Evolutionary conservation across 2,329 filamentous ascomycete species (phyloP).

Genomic region (Chaetomiaceae sp.): DNA sequence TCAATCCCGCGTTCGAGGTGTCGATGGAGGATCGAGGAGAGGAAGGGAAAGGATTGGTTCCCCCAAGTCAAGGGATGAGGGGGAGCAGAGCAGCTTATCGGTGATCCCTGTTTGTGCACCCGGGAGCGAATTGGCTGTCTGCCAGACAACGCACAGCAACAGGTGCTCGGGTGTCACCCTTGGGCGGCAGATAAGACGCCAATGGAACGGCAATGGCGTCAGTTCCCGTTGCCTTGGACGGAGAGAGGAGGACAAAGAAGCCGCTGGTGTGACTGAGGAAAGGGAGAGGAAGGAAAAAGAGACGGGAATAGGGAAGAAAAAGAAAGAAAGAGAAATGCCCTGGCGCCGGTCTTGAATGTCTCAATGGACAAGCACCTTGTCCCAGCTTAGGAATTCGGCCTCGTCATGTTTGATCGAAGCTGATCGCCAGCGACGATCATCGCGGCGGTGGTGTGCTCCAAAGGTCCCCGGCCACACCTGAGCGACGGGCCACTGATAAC

Average conservation of each 20-base stretch:
- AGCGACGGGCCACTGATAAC: too few relatives aligned
- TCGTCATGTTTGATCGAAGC: too few relatives aligned
- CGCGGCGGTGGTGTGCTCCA: too few relatives aligned
- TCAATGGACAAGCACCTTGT: too few relatives aligned
- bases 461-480: background rate
- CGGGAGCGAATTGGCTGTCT: constrained; percentile 5
- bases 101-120: constrained; percentile 22
- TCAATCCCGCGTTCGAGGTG: background rate
- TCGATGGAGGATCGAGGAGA: background rate
- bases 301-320: too few relatives aligned
- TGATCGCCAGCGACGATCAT: too few relatives aligned
- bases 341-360: too few relatives aligned
- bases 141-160: constrained; percentile 9
- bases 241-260: background rate
- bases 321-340: background rate
- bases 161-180: too few relatives aligned
- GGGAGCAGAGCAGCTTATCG: constrained; percentile 25
- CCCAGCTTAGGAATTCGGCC: too few relatives aligned
- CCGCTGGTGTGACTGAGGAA: background rate
- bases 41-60: background rate
- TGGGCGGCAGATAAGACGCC: constrained; percentile 26
- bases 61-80: constrained; percentile 8
- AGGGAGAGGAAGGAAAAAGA: too few relatives aligned
- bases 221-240: constrained; percentile 1
- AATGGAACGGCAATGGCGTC: constrained; percentile 22